phyloP scores from a whole-genome alignment of 805 yeast genomes.

The Cyberlindnera bimundalis region DNA sequence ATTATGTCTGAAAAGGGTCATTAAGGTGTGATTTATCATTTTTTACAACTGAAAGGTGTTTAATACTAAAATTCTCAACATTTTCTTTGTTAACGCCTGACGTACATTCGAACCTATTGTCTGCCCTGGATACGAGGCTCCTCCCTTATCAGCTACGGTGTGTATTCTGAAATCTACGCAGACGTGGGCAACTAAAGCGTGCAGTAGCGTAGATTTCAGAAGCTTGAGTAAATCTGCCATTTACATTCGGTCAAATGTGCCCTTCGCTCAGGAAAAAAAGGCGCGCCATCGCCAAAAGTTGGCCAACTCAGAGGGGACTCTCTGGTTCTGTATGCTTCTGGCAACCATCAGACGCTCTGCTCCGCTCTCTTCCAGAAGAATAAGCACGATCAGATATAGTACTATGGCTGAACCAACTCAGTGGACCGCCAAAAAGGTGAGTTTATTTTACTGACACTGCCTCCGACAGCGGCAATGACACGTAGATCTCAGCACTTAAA shows the following conservation, averaged over 20 bases:
- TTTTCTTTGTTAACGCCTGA: too few species aligned
- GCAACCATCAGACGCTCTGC: conserved; percentile 12
- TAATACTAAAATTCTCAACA: too few species aligned
- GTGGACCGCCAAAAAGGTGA: conserved; percentile 30
- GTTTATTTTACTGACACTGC: conserved; percentile 6
- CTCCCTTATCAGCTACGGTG: too few species aligned
- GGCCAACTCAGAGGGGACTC: conserved; percentile 4
- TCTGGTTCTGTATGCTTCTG: conserved; percentile 15
- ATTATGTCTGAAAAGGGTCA: conserved; percentile 17
- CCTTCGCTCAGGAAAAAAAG: conserved; percentile 2
- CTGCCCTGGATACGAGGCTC: too few species aligned
- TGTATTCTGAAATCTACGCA: too few species aligned
- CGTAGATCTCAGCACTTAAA: too few species aligned
- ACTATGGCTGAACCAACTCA: conserved; percentile 26
- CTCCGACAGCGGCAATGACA: too few species aligned
- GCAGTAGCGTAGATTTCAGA: too few species aligned
- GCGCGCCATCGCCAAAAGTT: conserved; percentile 14
- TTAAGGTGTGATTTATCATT: too few species aligned
- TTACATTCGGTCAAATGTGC: not conserved
- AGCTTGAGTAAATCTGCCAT: conserved; percentile 10
- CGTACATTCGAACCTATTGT: too few species aligned
- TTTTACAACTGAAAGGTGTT: too few species aligned
- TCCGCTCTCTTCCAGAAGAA: conserved; percentile 12
- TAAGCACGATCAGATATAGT: conserved; percentile 13
- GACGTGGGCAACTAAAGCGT: too few species aligned